Evolutionary conservation across 805 yeast species (phyloP).

Genomic region (Saturnispora ahearnii): DNA sequence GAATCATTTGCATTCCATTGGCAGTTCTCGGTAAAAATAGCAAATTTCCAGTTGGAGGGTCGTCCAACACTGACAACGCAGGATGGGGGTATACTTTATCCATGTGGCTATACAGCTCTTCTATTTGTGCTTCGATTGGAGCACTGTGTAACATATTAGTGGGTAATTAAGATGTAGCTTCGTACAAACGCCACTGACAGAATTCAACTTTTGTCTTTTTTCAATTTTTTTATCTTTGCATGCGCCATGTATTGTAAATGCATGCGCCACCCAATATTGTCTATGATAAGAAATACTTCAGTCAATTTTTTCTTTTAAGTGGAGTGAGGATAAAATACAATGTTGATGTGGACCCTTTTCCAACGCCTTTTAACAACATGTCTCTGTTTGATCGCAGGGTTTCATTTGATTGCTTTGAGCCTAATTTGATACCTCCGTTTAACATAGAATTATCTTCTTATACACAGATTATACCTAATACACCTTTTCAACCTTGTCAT

Average conservation of each 20-base stretch:
- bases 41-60: not conserved
- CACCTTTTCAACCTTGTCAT: conserved; percentile 4
- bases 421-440: conserved; percentile 1
- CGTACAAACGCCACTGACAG: not conserved
- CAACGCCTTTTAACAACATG: not conserved
- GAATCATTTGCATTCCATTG: not conserved
- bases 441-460: not conserved
- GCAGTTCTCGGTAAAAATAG: not conserved
- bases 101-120: not conserved
- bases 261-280: not conserved
- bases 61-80: not conserved
- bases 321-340: not conserved
- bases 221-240: not conserved
- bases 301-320: not conserved
- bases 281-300: not conserved
- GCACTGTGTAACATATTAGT: not conserved
- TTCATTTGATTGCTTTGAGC: conserved; percentile 9
- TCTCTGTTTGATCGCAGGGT: conserved; percentile 4
- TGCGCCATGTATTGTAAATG: not conserved
- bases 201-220: too few relatives aligned
- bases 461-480: conserved; percentile 4
- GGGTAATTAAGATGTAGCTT: not conserved
- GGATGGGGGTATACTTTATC: not conserved
- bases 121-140: conserved; percentile 1
- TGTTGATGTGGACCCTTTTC: not conserved